phyloP scores from a whole-genome alignment of 1,284 basidiomycete genomes.

The Gomphus bonarii region DNA sequence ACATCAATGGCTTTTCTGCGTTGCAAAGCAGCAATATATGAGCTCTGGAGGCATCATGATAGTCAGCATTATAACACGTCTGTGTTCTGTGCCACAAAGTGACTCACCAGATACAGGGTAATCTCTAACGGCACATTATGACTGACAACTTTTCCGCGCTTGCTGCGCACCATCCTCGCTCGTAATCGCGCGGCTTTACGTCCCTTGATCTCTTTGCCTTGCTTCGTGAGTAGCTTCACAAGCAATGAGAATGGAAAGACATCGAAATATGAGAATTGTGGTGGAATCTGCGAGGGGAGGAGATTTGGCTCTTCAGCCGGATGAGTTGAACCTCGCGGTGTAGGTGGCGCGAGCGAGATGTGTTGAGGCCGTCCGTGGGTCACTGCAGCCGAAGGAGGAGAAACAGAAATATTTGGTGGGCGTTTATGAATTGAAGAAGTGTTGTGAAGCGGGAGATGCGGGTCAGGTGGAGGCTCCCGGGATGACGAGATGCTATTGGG shows the following conservation, averaged over 20 bases:
- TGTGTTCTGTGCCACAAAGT: not conserved
- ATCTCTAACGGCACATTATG: constrained; percentile 69
- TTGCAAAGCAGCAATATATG: constrained; percentile 55
- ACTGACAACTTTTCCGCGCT: constrained; percentile 26
- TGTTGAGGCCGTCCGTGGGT: not conserved
- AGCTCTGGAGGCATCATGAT: constrained; percentile 33
- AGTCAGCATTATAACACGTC: not conserved
- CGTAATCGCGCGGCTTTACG: constrained; percentile 46
- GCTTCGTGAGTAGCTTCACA: constrained; percentile 33
- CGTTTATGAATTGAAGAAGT: constrained; percentile 13
- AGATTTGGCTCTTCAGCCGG: constrained; percentile 36
- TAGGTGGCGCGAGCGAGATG: constrained; percentile 3
- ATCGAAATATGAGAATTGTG: constrained; percentile 53
- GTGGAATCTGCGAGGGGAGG: constrained; percentile 49
- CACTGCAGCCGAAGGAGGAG: not conserved
- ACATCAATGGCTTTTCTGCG: constrained; percentile 50
- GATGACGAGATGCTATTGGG: too few relatives aligned
- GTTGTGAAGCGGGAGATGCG: constrained; percentile 12
- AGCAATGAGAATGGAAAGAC: constrained; percentile 62
- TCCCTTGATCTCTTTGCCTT: constrained; percentile 41
- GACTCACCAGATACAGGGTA: constrained; percentile 56
- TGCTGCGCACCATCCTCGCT: constrained; percentile 34
- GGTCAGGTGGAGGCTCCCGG: constrained; percentile 9
- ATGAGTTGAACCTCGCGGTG: constrained; percentile 12
- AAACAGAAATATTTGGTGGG: not conserved